A percentile compares a stretch with the other conserved stretches of the same genome.
These are phyloP conservation scores for Telopea speciosissima DNA, from an alignment of 177 flowering plant genomes.

Conservation along the genomic window DNA sequence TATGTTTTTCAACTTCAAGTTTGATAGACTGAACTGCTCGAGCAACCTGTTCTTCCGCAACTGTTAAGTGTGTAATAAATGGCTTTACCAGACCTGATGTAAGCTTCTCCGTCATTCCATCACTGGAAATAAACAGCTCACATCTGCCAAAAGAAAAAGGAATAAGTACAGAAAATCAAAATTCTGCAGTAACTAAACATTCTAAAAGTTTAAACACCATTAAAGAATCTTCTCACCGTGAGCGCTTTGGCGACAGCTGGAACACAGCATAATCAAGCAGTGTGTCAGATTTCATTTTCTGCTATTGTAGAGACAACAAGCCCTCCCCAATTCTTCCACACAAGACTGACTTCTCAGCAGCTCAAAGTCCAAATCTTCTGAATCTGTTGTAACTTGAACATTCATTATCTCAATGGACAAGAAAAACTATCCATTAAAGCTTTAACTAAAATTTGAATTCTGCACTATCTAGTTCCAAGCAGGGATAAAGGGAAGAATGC, in stretches of 20 bases:
- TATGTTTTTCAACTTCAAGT: slow-evolving; percentile 56
- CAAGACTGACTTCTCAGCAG: slow-evolving; percentile 3
- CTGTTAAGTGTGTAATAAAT: slow-evolving; percentile 69
- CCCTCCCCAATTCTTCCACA: slow-evolving; percentile 19
- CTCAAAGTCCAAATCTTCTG: slow-evolving; percentile 11
- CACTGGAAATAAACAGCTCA: slow-evolving; percentile 75
- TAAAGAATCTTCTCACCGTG: slow-evolving; percentile 44
- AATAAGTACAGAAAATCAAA: background rate
- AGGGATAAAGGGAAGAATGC: background rate
- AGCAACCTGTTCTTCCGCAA: slow-evolving; percentile 78
- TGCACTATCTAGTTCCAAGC: background rate
- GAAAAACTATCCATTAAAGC: background rate
- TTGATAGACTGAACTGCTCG: slow-evolving; percentile 57
- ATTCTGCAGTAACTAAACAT: background rate
- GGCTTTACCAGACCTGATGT: slow-evolving; percentile 91
- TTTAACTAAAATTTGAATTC: too few relatives aligned
- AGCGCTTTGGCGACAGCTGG: slow-evolving; percentile 73
- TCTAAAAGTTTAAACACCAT: background rate
- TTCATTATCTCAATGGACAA: slow-evolving; percentile 6
- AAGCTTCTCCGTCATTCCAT: slow-evolving; percentile 76
- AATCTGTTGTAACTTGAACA: slow-evolving; percentile 10
- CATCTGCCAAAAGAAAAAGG: slow-evolving; percentile 48
- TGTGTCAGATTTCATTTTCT: slow-evolving; percentile 57
- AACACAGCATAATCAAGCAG: slow-evolving; percentile 83
- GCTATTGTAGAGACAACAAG: slow-evolving; percentile 2